These are phyloP conservation scores for Ascochyta clinopodiicola DNA, from an alignment of 2,329 filamentous ascomycete genomes.

Conservation along the genomic window DNA sequence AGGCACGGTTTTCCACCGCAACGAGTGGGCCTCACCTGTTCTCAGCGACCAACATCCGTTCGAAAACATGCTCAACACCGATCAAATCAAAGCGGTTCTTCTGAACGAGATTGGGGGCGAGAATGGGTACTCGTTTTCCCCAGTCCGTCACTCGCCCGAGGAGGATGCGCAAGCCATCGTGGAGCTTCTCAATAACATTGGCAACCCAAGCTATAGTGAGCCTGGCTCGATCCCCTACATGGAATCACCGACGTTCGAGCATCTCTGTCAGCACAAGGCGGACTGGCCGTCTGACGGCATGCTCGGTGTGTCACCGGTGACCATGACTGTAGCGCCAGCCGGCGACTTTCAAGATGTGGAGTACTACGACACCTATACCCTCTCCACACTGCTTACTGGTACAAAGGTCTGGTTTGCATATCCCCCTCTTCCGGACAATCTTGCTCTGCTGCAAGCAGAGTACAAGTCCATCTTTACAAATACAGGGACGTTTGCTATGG, in stretches of 20 bases:
- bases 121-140: conserved; percentile 14
- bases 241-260: conserved; percentile 18
- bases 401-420: conserved; percentile 19
- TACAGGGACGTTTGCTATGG: neutral
- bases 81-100: conserved; percentile 8
- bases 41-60: conserved; percentile 2
- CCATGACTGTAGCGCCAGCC: conserved; percentile 11
- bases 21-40: conserved; percentile 10
- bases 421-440: conserved; percentile 5
- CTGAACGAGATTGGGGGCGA: conserved; percentile 10
- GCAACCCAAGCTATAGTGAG: conserved; percentile 3
- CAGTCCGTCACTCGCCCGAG: conserved; percentile 7
- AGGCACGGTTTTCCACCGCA: neutral
- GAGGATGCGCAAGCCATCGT: conserved; percentile 8
- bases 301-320: conserved; percentile 7
- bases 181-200: conserved; percentile 17
- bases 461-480: neutral
- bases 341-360: conserved; percentile 17
- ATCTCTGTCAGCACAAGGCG: neutral
- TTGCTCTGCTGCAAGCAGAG: conserved; percentile 1
- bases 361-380: conserved; percentile 12
- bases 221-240: conserved; percentile 17
- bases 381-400: conserved; percentile 17
- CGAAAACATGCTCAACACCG: neutral
- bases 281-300: conserved; percentile 10